Conservation (phyloP, 106 monocot species). For the Agapanthus africanus region DNA sequence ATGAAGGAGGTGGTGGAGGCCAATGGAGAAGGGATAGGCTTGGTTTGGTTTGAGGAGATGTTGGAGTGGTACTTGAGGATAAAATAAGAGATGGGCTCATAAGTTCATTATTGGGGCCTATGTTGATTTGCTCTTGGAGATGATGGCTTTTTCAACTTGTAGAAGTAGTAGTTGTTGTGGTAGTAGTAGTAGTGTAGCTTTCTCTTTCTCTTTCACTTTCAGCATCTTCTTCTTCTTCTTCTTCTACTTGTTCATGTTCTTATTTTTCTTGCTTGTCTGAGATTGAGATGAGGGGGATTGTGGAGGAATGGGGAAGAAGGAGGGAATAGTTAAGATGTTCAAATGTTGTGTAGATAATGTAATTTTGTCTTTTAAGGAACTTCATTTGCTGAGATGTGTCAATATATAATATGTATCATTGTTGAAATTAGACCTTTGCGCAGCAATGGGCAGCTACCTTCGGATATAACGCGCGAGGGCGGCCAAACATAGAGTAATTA, state of each 20-base stretch:
- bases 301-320: too few species aligned
- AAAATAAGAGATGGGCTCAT: slow-evolving; percentile 50
- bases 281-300: slow-evolving; percentile 1
- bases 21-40: slow-evolving; percentile 15
- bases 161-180: background rate
- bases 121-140: slow-evolving; percentile 43
- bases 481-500: too few species aligned
- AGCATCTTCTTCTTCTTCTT: slow-evolving; percentile 6
- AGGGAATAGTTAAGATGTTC: too few species aligned
- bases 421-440: too few species aligned
- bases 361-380: too few species aligned
- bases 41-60: slow-evolving; percentile 56
- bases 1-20: slow-evolving; percentile 73
- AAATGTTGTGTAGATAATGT: too few species aligned
- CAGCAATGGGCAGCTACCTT: too few species aligned
- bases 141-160: background rate
- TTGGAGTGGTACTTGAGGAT: slow-evolving; percentile 55
- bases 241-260: background rate
- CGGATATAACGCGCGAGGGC: too few species aligned
- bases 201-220: too few species aligned
- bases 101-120: slow-evolving; percentile 60
- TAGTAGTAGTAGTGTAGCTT: background rate
- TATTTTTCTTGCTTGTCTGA: slow-evolving; percentile 11
- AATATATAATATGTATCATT: too few species aligned
- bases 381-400: too few species aligned